Percentiles rank a stretch among this genome's conserved stretches.
Evolutionary conservation across 2,329 filamentous ascomycete genomes (phyloP).

Genomic region (Shiraia sp.): DNA sequence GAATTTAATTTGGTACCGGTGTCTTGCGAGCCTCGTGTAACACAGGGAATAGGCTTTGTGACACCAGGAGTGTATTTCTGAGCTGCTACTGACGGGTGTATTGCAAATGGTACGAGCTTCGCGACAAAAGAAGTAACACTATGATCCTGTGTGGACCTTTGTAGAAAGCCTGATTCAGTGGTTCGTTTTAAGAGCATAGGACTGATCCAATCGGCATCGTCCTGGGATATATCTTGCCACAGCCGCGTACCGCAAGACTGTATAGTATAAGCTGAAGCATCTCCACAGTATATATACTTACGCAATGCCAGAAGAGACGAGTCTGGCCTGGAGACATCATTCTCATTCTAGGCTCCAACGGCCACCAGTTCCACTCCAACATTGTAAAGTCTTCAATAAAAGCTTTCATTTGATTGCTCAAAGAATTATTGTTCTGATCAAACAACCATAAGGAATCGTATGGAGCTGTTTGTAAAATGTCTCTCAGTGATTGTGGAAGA

Average conservation of each 20-base stretch:
- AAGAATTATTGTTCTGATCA: neutral
- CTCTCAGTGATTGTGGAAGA: neutral
- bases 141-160: too few species aligned
- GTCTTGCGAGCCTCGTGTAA: too few species aligned
- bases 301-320: neutral
- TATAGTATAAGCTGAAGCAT: neutral
- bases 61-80: too few species aligned
- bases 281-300: neutral
- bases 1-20: too few species aligned
- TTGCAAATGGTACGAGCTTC: too few species aligned
- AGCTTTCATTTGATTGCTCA: neutral
- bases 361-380: conserved; percentile 1
- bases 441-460: neutral
- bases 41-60: too few species aligned
- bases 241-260: neutral
- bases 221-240: too few species aligned
- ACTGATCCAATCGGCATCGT: too few species aligned
- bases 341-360: neutral
- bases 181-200: too few species aligned
- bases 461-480: neutral
- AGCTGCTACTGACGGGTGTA: too few species aligned
- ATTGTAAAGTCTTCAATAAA: neutral
- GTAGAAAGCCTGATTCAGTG: too few species aligned
- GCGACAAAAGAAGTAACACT: too few species aligned
- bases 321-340: neutral